Base-by-base conservation (phyloP, 1,284 basidiomycete genomes). In the Pseudozyma hubeiensis region DNA sequence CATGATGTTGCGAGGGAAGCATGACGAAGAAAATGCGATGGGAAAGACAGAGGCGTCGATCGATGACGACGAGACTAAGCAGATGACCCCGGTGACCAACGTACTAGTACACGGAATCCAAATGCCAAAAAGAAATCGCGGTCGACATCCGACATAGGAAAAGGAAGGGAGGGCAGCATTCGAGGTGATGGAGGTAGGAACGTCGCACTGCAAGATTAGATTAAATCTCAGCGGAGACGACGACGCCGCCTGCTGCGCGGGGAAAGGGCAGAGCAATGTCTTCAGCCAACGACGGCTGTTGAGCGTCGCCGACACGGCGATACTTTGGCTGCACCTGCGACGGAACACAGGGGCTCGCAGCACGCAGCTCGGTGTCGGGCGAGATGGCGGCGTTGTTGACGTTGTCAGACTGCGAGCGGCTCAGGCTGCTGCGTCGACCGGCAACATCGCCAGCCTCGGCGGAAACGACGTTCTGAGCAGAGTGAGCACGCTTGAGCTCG, bases 321-420 rank as follows among this genome's bases (percentile, higher is more conserved):
- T 62, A 73, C 57, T 73, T 68, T 35, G 56, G 64, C 53, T 67
- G 61, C 10, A 73, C 64, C 52, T 73, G 64, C 30, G 60, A 61
- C 19, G 64, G 50, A 53, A 61, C 16, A 30, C 53, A 39, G 14
- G 70, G 70, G 48, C 64, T 73, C 35, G 49, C 71, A 35, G 71
- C 71, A 17, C 71, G 61, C 37, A 74, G 43, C 51, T 74, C 71
- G 3, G 71, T 74, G 55, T 74, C 71, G 30, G 46, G 62, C 4
- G 65, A 47, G 1, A 65, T 43, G 7, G 61, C 71, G n/a, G 65
- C 65, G 51, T 62, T 62, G 13, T 61, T 65, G 47, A 74, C 65
- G 11, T 68, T 74, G 65, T 74, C 71, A 33, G 65, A 68, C 48
- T 65, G 65, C 64, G 71, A 74, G 7, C 71, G 53, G 57, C 61